These are phyloP conservation scores for Aspergillus sp. DNA, from an alignment of 2,329 filamentous ascomycete genomes.

Conservation along the genomic window DNA sequence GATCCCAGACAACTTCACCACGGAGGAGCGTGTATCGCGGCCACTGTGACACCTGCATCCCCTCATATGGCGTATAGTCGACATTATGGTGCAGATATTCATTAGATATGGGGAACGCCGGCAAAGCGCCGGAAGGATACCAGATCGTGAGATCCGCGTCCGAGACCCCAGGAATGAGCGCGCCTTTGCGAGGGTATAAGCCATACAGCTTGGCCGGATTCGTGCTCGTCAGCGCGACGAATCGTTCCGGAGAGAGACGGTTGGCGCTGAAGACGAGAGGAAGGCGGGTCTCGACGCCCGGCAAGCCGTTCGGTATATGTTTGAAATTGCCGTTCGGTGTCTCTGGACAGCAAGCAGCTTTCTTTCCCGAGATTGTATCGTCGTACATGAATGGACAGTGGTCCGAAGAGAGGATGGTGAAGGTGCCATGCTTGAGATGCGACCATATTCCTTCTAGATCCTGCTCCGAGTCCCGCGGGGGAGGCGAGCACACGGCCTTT, in stretches of 20 bases:
- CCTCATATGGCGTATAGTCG: constrained; percentile 39
- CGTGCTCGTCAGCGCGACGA: constrained; percentile 43
- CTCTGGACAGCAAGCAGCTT: constrained; percentile 12
- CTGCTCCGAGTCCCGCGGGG: constrained; percentile 43
- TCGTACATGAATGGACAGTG: constrained; percentile 5
- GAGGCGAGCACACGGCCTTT: constrained; percentile 55
- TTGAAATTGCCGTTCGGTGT: constrained; percentile 30
- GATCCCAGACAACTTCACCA: constrained; percentile 31
- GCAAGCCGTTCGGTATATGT: constrained; percentile 44
- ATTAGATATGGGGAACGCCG: constrained; percentile 30
- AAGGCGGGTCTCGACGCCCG: constrained; percentile 44
- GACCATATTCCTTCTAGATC: constrained; percentile 54
- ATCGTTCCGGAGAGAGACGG: constrained; percentile 13
- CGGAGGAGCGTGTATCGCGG: constrained; percentile 33
- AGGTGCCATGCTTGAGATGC: constrained; percentile 53
- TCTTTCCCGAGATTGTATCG: constrained; percentile 1
- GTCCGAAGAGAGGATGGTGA: constrained; percentile 47
- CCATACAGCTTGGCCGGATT: constrained; percentile 48
- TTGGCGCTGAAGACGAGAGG: constrained; percentile 31
- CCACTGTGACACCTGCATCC: constrained; percentile 30
- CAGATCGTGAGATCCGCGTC: constrained; percentile 47
- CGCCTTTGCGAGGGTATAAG: constrained; percentile 37
- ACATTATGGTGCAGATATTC: constrained; percentile 35
- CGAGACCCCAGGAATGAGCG: constrained; percentile 37
- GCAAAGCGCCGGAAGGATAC: constrained; percentile 29